These are phyloP conservation scores for Neurospora hispaniola DNA, from an alignment of 495 filamentous ascomycete species.

Conservation along the genomic window DNA sequence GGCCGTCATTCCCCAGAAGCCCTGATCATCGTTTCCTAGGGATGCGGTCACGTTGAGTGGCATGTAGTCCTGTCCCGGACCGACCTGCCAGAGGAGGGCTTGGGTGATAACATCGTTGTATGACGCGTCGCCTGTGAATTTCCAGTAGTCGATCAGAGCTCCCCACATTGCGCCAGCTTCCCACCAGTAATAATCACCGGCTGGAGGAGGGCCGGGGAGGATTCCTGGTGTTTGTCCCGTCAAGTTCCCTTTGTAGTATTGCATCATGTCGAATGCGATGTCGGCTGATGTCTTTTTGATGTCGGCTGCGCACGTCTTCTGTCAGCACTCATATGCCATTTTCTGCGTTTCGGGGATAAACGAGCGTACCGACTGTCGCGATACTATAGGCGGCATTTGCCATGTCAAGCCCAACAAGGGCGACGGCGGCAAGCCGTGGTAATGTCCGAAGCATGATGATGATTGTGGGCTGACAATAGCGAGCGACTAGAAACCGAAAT, in stretches of 20 bases:
- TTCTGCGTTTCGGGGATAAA: not conserved
- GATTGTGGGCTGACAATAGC: not conserved
- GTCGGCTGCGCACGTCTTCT: slow-evolving; percentile 13
- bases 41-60: slow-evolving; percentile 62
- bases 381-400: slow-evolving; percentile 19
- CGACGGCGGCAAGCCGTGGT: slow-evolving; percentile 10
- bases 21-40: slow-evolving; percentile 78
- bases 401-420: slow-evolving; percentile 7
- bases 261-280: slow-evolving; percentile 50
- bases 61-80: slow-evolving; percentile 55
- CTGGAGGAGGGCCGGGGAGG: slow-evolving; percentile 43
- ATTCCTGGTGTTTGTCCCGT: slow-evolving; percentile 54
- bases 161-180: slow-evolving; percentile 68
- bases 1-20: slow-evolving; percentile 64
- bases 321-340: not conserved
- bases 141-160: slow-evolving; percentile 68
- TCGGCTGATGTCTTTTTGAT: slow-evolving; percentile 18
- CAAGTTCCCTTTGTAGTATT: slow-evolving; percentile 53
- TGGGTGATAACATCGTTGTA: slow-evolving; percentile 54
- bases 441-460: slow-evolving; percentile 13
- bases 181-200: slow-evolving; percentile 52
- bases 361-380: slow-evolving; percentile 12
- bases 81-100: slow-evolving; percentile 61
- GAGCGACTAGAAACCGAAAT: slow-evolving; percentile 9
- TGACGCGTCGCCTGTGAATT: slow-evolving; percentile 56